phyloP scores from a whole-genome alignment of 352 stramenopile species.

The Pythium inflatum region DNA sequence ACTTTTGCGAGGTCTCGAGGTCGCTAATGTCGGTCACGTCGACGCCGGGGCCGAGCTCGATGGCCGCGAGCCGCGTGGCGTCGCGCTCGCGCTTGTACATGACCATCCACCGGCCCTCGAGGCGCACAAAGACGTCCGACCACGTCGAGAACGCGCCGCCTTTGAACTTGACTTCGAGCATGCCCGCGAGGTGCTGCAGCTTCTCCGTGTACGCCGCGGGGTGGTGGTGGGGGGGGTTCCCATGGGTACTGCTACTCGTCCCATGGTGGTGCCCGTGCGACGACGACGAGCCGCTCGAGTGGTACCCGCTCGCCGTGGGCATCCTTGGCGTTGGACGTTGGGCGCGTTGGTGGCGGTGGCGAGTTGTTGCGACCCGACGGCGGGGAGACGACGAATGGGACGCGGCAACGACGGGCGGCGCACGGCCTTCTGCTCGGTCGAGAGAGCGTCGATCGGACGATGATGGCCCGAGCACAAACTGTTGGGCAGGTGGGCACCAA shows the following conservation, averaged over 20 bases:
- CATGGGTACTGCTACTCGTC: no score
- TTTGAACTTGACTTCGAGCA: conserved; percentile 75
- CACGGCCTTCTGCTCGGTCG: no score
- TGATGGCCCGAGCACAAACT: background rate
- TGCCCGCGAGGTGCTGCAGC: conserved; percentile 55
- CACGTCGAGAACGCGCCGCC: conserved; percentile 67
- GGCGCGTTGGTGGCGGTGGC: background rate
- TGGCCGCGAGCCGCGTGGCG: conserved; percentile 51
- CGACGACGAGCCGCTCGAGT: conserved; percentile 6
- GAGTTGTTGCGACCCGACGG: background rate
- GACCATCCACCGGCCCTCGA: conserved; percentile 72
- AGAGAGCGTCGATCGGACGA: background rate
- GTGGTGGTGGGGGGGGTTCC: no score
- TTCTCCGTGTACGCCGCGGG: conserved; percentile 21
- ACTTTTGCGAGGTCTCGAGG: conserved; percentile 66
- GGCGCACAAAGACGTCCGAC: conserved; percentile 63
- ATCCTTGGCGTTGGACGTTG: background rate
- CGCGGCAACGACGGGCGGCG: no score
- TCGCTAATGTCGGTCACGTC: conserved; percentile 67
- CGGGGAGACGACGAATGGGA: background rate
- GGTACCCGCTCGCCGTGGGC: conserved; percentile 6
- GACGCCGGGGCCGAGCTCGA: conserved; percentile 74
- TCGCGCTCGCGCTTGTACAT: conserved; percentile 76
- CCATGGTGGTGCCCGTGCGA: background rate
- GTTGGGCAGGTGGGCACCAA: conserved; percentile 14